Evolutionary conservation across 2,329 filamentous ascomycete species (phyloP).

Genomic region (Aureobasidium lini): DNA sequence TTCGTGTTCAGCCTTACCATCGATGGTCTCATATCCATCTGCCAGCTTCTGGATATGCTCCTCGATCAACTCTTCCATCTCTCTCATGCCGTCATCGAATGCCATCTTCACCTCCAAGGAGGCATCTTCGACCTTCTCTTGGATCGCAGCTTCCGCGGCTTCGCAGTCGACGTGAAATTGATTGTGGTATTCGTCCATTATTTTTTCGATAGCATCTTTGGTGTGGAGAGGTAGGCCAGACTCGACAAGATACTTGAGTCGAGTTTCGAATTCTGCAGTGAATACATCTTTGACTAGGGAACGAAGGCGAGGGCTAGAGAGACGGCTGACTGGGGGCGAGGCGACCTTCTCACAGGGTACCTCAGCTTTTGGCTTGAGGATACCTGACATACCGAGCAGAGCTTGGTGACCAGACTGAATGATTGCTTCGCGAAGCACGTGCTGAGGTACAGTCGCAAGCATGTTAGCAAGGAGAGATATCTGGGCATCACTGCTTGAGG

Average conservation of each 20-base stretch:
- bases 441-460: background rate
- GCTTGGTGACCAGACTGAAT: background rate
- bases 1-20: background rate
- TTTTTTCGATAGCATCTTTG: background rate
- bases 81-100: background rate
- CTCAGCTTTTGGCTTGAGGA: no score
- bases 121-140: background rate
- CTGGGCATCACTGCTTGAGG: background rate
- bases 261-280: background rate
- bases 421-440: constrained; percentile 2
- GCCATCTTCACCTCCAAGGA: constrained; percentile 1
- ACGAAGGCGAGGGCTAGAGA: background rate
- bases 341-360: background rate
- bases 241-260: background rate
- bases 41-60: background rate
- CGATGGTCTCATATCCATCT: background rate
- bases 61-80: background rate
- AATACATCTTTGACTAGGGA: background rate
- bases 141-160: background rate
- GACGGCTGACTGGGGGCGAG: background rate
- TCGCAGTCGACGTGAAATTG: background rate
- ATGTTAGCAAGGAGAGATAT: background rate
- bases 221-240: background rate
- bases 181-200: constrained; percentile 6
- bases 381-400: background rate